A percentile compares a stretch with the other conserved stretches of the same genome.
Evolutionary conservation across 2,329 filamentous ascomycete genomes (phyloP).

Genomic region (Alternaria ventricosa): DNA sequence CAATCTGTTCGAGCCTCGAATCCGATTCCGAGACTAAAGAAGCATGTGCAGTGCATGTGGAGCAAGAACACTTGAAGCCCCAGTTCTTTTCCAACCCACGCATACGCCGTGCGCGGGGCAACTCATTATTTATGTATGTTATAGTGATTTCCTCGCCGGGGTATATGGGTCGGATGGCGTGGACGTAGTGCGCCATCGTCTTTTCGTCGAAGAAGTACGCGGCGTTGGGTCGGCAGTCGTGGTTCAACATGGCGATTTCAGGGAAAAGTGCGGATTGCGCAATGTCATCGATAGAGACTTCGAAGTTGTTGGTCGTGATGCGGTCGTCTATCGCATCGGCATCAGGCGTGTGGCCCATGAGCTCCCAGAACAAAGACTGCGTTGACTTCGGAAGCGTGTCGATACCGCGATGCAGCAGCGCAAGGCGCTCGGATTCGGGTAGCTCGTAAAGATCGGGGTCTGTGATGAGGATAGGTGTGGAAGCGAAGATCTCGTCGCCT

Average conservation of each 20-base stretch:
- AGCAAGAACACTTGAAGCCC: constrained; percentile 51
- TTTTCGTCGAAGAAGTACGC: constrained; percentile 51
- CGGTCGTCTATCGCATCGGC: constrained; percentile 41
- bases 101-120: constrained; percentile 38
- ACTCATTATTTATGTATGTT: constrained; percentile 51
- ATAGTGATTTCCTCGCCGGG: constrained; percentile 53
- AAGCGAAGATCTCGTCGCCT: constrained; percentile 44
- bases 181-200: constrained; percentile 49
- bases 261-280: constrained; percentile 39
- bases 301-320: constrained; percentile 47
- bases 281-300: constrained; percentile 31
- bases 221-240: constrained; percentile 48
- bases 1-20: constrained; percentile 42
- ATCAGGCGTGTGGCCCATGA: constrained; percentile 36
- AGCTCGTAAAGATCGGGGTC: constrained; percentile 37
- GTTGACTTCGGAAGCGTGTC: constrained; percentile 31
- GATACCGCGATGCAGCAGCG: constrained; percentile 36
- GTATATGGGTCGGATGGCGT: constrained; percentile 48
- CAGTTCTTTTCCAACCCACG: constrained; percentile 42
- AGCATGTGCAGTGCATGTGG: constrained; percentile 44
- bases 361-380: constrained; percentile 34
- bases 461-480: constrained; percentile 40
- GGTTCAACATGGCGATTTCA: constrained; percentile 47
- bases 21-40: constrained; percentile 40
- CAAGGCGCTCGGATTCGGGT: constrained; percentile 29